These are phyloP conservation scores for Tolypocladium sp. DNA, from an alignment of 2,329 filamentous ascomycete genomes.

Conservation along the genomic window DNA sequence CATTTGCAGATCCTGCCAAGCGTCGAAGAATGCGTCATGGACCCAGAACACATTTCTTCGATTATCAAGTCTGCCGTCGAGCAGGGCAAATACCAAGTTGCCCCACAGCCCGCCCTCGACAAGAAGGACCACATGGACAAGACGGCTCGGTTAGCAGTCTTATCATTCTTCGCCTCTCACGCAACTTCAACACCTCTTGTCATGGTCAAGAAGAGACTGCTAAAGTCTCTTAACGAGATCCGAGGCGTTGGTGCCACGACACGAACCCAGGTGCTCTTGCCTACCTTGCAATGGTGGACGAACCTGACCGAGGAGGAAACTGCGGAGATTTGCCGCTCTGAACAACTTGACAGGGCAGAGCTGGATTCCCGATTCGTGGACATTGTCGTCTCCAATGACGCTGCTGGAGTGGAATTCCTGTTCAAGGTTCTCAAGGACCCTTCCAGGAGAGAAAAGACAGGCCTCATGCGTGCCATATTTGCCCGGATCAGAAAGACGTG, in stretches of 20 bases:
- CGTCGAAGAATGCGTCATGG: constrained; percentile 79
- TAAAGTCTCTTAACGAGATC: constrained; percentile 63
- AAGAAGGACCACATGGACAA: constrained; percentile 49
- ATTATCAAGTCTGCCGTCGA: constrained; percentile 40
- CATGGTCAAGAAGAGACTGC: constrained; percentile 58
- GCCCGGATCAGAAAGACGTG: constrained; percentile 63
- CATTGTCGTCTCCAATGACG: constrained; percentile 44
- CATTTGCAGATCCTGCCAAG: constrained; percentile 60
- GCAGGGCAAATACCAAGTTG: constrained; percentile 27
- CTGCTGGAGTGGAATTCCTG: constrained; percentile 40
- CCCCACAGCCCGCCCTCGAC: constrained; percentile 30
- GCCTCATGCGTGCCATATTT: constrained; percentile 59
- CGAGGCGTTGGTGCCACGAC: constrained; percentile 62
- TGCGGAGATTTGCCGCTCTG: constrained; percentile 27
- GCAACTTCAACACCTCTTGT: constrained; percentile 58
- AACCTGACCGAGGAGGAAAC: constrained; percentile 42
- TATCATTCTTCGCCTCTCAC: constrained; percentile 68
- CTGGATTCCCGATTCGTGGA: constrained; percentile 38
- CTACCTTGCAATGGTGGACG: constrained; percentile 63
- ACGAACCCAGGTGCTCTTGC: constrained; percentile 68
- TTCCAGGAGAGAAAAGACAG: constrained; percentile 26
- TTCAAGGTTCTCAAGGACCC: constrained; percentile 36
- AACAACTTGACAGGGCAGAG: constrained; percentile 30
- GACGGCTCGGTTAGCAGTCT: constrained; percentile 52
- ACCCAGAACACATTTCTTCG: constrained; percentile 59